Evolutionary conservation across 177 flowering plant species (phyloP).

Genomic region (Tripterygium wilfordii): DNA sequence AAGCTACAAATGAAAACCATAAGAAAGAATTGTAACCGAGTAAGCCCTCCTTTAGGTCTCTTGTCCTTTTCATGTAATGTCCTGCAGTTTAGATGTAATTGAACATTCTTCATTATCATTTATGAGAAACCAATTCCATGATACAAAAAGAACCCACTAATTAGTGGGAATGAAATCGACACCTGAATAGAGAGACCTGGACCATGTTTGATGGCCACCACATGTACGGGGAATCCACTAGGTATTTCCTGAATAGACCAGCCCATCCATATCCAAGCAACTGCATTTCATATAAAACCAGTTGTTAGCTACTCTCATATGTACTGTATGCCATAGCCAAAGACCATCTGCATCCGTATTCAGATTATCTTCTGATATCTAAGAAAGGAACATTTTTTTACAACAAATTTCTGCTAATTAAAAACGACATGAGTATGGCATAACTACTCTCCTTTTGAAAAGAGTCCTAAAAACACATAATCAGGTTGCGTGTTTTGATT

Average conservation of each 20-base stretch:
- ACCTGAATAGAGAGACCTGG: constrained; percentile 69
- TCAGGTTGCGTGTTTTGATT: too few species aligned
- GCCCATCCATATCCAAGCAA: constrained; percentile 84
- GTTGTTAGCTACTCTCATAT: too few species aligned
- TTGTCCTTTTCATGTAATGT: constrained; percentile 58
- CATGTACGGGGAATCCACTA: constrained; percentile 71
- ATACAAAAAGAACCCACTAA: background rate
- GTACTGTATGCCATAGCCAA: too few species aligned
- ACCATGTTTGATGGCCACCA: constrained; percentile 69
- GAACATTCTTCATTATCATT: too few species aligned
- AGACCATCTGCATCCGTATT: too few species aligned
- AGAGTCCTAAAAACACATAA: too few species aligned
- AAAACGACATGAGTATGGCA: too few species aligned
- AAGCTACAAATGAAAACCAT: constrained; percentile 44
- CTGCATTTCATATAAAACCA: constrained; percentile 15
- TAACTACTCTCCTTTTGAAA: too few species aligned
- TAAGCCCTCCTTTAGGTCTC: constrained; percentile 40
- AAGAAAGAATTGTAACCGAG: constrained; percentile 65
- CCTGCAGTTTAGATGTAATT: constrained; percentile 21
- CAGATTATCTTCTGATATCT: too few species aligned
- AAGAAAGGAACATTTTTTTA: too few species aligned
- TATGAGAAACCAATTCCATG: too few species aligned
- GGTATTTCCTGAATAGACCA: constrained; percentile 47
- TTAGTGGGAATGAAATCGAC: background rate
- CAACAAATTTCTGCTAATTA: too few species aligned